Conservation (phyloP, 129 eudicot genomes). For the Saussurea involucrata region DNA sequence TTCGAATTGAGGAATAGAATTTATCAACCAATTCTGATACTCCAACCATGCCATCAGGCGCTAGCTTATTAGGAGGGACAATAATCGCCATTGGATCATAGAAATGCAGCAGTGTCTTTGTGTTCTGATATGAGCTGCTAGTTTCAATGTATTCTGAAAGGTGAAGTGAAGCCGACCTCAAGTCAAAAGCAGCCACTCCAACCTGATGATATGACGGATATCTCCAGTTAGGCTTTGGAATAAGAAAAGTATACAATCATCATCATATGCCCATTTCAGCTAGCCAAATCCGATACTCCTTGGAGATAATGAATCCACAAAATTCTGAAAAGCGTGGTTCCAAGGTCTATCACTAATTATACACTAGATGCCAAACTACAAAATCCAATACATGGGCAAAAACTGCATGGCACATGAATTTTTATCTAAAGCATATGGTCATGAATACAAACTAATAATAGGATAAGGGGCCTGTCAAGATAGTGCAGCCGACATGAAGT, state of each 20-base stretch:
- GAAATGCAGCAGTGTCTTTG: slow-evolving; percentile 85
- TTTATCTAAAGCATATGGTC: background rate
- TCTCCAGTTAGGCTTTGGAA: background rate
- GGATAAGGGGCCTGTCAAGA: background rate
- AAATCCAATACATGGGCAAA: background rate
- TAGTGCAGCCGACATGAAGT: too few relatives aligned
- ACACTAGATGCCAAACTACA: background rate
- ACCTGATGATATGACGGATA: slow-evolving; percentile 43
- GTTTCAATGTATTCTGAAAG: slow-evolving; percentile 97
- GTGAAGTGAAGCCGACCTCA: slow-evolving; percentile 90
- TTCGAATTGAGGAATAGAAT: slow-evolving; percentile 67
- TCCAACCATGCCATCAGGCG: slow-evolving; percentile 92
- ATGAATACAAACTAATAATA: background rate
- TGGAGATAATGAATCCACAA: background rate
- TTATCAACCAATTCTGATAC: slow-evolving; percentile 80
- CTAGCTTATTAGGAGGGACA: slow-evolving; percentile 80
- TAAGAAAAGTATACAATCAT: background rate
- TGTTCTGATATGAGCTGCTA: slow-evolving; percentile 85
- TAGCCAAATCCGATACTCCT: background rate
- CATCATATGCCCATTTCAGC: slow-evolving; percentile 1
- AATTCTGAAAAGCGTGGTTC: background rate
- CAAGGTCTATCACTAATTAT: background rate
- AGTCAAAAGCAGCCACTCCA: slow-evolving; percentile 97
- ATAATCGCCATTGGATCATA: slow-evolving; percentile 82
- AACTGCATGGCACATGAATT: background rate